phyloP scores from a whole-genome alignment of 768 basidiomycete genomes.

The Auriscalpium vulgare region DNA sequence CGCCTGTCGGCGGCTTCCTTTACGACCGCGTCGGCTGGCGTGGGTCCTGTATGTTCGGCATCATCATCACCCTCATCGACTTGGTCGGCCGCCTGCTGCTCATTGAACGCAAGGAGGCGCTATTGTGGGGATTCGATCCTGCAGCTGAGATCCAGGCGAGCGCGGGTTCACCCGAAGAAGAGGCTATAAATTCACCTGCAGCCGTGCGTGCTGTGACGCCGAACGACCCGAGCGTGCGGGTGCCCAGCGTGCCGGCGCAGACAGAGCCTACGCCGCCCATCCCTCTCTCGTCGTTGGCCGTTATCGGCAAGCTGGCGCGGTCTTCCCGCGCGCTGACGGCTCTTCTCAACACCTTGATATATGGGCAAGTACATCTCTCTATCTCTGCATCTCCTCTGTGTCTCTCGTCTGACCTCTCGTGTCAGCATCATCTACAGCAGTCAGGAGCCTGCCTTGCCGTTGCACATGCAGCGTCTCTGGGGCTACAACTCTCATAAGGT shows the following conservation, averaged over 20 bases:
- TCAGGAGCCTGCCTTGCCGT: slow-evolving; percentile 28
- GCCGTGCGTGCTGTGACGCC: not conserved
- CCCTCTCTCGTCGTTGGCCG: slow-evolving; percentile 8
- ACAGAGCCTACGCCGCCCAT: not conserved
- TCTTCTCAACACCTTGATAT: slow-evolving; percentile 24
- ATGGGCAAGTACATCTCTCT: slow-evolving; percentile 22
- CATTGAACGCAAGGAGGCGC: slow-evolving; percentile 29
- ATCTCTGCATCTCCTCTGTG: not conserved
- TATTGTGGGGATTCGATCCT: slow-evolving; percentile 23
- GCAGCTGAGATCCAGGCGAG: not conserved
- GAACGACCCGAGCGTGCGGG: not conserved
- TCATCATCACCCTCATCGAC: slow-evolving; percentile 26
- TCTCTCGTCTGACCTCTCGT: not conserved
- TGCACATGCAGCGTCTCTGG: slow-evolving; percentile 27
- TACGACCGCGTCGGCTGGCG: slow-evolving; percentile 28
- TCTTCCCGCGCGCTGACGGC: slow-evolving; percentile 22
- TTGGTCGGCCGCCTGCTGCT: slow-evolving; percentile 31
- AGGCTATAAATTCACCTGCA: not conserved
- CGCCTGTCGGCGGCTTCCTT: slow-evolving; percentile 31
- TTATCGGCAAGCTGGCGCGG: slow-evolving; percentile 17
- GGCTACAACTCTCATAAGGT: slow-evolving; percentile 31
- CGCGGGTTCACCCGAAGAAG: not conserved
- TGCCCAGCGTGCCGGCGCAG: not conserved
- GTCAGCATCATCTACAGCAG: slow-evolving; percentile 20
- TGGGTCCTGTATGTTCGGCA: slow-evolving; percentile 31